These are phyloP conservation scores for Fusarium metavorans DNA, from an alignment of 2,329 filamentous ascomycete species.

Conservation along the genomic window DNA sequence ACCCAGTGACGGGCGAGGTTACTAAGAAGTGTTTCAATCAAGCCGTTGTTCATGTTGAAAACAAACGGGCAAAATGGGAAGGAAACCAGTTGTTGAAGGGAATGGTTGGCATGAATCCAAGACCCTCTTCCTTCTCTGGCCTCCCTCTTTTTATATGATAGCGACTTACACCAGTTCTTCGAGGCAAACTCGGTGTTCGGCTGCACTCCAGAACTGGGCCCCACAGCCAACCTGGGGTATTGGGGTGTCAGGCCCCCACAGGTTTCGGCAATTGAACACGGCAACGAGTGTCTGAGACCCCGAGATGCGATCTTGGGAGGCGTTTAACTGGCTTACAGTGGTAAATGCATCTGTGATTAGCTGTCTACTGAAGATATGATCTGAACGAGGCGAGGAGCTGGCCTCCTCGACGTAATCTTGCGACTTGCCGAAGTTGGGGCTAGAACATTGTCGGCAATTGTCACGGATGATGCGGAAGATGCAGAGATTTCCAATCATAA, in stretches of 20 bases:
- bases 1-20: constrained; percentile 38
- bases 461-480: constrained; percentile 22
- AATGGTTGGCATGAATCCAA: constrained; percentile 11
- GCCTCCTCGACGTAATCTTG: constrained; percentile 23
- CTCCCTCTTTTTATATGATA: constrained; percentile 29
- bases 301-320: constrained; percentile 6
- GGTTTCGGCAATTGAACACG: constrained; percentile 32
- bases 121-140: background rate
- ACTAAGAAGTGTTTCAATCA: constrained; percentile 34
- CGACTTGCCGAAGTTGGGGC: constrained; percentile 25
- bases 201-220: constrained; percentile 21
- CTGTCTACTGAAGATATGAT: accelerated
- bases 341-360: constrained; percentile 9
- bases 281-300: background rate
- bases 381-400: constrained; percentile 22
- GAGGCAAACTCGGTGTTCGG: constrained; percentile 21
- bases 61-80: background rate
- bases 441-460: constrained; percentile 33
- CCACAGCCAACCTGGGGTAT: constrained; percentile 31
- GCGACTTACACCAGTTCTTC: constrained; percentile 22
- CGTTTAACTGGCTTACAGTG: accelerated
- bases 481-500: background rate
- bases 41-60: constrained; percentile 41
- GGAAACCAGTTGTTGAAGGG: background rate
- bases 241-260: constrained; percentile 21